Percentiles rank a stretch among this genome's conserved stretches.
Conservation (phyloP, 2,329 filamentous ascomycete species). For the Paradendryphiella salina region DNA sequence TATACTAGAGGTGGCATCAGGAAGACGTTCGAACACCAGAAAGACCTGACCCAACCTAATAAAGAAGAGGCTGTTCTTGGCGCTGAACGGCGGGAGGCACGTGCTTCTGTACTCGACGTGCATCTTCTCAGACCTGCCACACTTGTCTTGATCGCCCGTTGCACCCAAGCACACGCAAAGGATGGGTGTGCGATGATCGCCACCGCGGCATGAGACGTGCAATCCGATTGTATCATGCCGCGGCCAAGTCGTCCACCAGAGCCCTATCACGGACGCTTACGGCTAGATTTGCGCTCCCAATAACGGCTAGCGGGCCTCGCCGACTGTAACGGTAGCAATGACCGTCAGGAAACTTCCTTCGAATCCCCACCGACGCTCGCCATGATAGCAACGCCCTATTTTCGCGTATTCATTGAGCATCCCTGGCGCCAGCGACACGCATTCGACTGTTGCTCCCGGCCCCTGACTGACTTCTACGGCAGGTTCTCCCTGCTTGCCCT, state of each 20-base stretch:
- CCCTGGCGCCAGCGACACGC: constrained; percentile 29
- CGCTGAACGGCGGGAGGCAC: constrained; percentile 11
- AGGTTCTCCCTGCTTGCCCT: constrained; percentile 10
- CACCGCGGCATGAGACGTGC: constrained; percentile 17
- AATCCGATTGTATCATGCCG: constrained; percentile 35
- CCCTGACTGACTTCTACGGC: constrained; percentile 11
- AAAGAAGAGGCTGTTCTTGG: constrained; percentile 3
- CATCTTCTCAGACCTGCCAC: constrained; percentile 6
- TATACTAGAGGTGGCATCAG: background rate
- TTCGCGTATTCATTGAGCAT: constrained; percentile 25
- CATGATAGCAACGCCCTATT: constrained; percentile 30
- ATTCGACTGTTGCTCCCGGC: constrained; percentile 16
- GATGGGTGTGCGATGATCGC: constrained; percentile 10
- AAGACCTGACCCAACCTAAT: background rate
- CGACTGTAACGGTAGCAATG: constrained; percentile 43
- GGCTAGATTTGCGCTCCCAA: constrained; percentile 17
- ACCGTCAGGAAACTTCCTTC: constrained; percentile 30
- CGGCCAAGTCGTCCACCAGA: constrained; percentile 21
- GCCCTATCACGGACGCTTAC: constrained; percentile 19
- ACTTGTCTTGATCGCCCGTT: constrained; percentile 8
- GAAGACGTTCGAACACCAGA: background rate
- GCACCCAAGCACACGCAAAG: constrained; percentile 5
- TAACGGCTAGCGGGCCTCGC: constrained; percentile 27
- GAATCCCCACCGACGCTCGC: constrained; percentile 35
- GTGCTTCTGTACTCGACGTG: constrained; percentile 13